Evolutionary conservation across 805 yeast species (phyloP).

Genomic region (Lipomyces kockii): DNA sequence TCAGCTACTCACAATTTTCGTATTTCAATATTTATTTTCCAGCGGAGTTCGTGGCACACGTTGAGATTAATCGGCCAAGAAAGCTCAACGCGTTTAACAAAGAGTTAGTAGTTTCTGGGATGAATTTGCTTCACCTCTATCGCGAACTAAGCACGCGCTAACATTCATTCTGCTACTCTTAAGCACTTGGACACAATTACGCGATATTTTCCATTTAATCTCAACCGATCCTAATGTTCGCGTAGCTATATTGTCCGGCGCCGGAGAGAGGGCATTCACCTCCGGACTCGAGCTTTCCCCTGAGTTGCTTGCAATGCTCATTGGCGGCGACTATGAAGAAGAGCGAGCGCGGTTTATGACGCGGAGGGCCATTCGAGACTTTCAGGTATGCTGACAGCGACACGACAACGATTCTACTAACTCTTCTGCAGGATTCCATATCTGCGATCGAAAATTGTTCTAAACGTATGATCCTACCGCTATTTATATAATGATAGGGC

Average conservation of each 20-base stretch:
- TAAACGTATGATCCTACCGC: slow-evolving; percentile 22
- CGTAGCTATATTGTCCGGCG: slow-evolving; percentile 61
- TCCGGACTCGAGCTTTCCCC: slow-evolving; percentile 65
- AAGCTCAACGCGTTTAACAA: slow-evolving; percentile 58
- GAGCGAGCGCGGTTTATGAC: slow-evolving; percentile 42
- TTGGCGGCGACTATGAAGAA: slow-evolving; percentile 26
- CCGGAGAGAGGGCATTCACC: slow-evolving; percentile 59
- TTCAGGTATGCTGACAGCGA: slow-evolving; percentile 59
- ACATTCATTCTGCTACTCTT: background rate
- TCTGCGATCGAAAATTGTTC: slow-evolving; percentile 34
- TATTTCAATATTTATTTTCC: slow-evolving; percentile 51
- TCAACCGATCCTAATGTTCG: slow-evolving; percentile 54
- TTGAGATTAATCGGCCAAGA: slow-evolving; percentile 66
- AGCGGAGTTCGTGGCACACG: slow-evolving; percentile 56
- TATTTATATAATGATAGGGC: background rate
- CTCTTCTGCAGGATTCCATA: slow-evolving; percentile 14
- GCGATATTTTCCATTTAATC: slow-evolving; percentile 53
- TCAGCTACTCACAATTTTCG: slow-evolving; percentile 37
- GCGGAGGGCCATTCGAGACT: slow-evolving; percentile 53
- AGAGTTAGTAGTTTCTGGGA: slow-evolving; percentile 6
- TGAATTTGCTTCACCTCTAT: slow-evolving; percentile 1
- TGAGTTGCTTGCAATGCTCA: slow-evolving; percentile 17
- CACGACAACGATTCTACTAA: slow-evolving; percentile 34
- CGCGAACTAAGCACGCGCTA: background rate
- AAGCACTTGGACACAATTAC: slow-evolving; percentile 61